Percentiles rank a stretch among this genome's conserved stretches.
Conservation (phyloP, 208 protist species). For the Blastocrithidia nonstop region DNA sequence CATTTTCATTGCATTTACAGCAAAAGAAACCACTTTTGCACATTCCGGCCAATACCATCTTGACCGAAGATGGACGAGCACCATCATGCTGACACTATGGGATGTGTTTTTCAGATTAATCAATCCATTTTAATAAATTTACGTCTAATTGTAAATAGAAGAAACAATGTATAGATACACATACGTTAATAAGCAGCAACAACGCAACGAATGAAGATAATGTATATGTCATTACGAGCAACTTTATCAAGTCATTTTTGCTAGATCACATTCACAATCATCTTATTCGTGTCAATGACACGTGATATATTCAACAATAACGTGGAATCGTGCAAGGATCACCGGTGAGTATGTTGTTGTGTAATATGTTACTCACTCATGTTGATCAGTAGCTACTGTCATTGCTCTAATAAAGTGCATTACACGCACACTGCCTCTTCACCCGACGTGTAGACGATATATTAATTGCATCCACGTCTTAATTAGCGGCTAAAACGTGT, state of each 20-base stretch:
- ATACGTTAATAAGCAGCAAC: no score
- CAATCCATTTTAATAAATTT: no score
- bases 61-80: no score
- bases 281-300: constrained; percentile 18
- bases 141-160: no score
- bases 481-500: constrained; percentile 28
- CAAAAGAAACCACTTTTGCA: no score
- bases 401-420: constrained; percentile 14
- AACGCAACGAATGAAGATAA: no score
- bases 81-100: no score
- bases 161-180: no score
- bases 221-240: no score
- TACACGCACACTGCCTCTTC: constrained; percentile 30
- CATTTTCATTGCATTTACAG: no score
- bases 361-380: constrained; percentile 29
- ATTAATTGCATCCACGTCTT: constrained; percentile 35
- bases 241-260: no score
- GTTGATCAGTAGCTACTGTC: constrained; percentile 12
- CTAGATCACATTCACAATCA: constrained; percentile 26
- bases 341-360: constrained; percentile 61
- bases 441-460: constrained; percentile 72
- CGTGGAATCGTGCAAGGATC: constrained; percentile 57
- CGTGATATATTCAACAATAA: constrained; percentile 22
- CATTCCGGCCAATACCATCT: constrained; percentile 14
- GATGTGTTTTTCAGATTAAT: no score